Evolutionary conservation across 1,284 basidiomycete species (phyloP).

Genomic region (Ceraceosorus bombacis): DNA sequence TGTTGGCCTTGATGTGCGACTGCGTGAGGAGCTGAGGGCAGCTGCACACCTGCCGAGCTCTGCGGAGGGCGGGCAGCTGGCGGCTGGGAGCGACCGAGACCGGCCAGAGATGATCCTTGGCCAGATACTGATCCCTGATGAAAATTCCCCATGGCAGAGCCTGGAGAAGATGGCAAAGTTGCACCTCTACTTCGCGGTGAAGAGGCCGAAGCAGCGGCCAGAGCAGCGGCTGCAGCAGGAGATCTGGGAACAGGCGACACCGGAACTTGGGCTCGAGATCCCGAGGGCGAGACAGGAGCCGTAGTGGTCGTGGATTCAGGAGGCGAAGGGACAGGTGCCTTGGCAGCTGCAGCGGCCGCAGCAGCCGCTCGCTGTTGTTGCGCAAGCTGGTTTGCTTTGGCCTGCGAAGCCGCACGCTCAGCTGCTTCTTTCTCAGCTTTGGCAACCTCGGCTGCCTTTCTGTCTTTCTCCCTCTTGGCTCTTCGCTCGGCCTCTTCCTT

Average conservation of each 20-base stretch:
- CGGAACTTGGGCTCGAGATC: neutral
- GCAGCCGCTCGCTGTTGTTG: conserved; percentile 51
- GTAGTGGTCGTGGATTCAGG: conserved; percentile 1
- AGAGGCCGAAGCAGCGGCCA: conserved; percentile 1
- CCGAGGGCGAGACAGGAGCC: conserved; percentile 7
- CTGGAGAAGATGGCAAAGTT: conserved; percentile 4
- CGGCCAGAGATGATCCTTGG: neutral
- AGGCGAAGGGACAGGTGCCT: conserved; percentile 2
- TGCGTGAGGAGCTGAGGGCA: neutral
- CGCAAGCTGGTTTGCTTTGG: conserved; percentile 55
- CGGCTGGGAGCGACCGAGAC: neutral
- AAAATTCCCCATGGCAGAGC: neutral
- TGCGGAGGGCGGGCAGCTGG: neutral
- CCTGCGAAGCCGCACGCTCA: conserved; percentile 30
- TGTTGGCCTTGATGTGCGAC: neutral
- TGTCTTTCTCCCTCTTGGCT: conserved; percentile 57
- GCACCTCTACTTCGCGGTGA: neutral
- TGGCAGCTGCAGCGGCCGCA: conserved; percentile 7
- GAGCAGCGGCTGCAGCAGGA: neutral
- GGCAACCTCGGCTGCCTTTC: conserved; percentile 52
- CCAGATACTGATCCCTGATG: neutral
- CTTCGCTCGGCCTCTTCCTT: conserved; percentile 26
- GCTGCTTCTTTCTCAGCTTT: conserved; percentile 58
- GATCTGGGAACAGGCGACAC: neutral
- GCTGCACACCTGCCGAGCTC: neutral